Evolutionary conservation across 257 asterid genomes (phyloP), one percentile per base, ranked within the genome.

Genomic region (Anisodus tanguticus): DNA sequence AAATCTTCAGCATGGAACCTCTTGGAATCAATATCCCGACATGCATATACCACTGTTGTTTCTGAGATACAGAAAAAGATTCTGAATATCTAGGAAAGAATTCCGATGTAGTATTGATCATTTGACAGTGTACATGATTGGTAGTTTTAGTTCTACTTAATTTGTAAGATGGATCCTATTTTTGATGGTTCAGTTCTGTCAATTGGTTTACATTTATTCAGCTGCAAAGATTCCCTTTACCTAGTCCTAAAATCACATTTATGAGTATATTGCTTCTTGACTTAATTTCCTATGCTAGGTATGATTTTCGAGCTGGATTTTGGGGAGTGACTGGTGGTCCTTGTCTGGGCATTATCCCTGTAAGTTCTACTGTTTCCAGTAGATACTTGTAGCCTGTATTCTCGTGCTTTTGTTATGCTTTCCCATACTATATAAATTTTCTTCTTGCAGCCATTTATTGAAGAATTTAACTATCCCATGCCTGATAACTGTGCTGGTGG

Each of bases 311-410:
- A 82, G 99, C 97, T 82, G 99, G 99, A 86, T 96, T 96, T 87
- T 96, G 99, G 99, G 99, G 99, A 84, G 94, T 88, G 31, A 83
- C 91, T 5, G 98, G 98, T 82, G 95, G 97, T 82, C 97, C 98
- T 83, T 94, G 98, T 85, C 95, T 92, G 43, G 99, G 99, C 89
- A 91, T 96, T 80, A 78, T 96, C 83, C 98, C 99, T 16, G 99
- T 96, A 94, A 91, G 94, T 86, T 72, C 83, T 53, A 7, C 39
- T 74, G 55, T 45, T 70, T 70, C 79, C 6, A 55, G 0, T 55
- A 51, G 4, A n/a, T 13, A 82, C 41, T 59, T 39, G 31, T 17
- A 6, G 47, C 60, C 57, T n/a, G 17, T 26, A 47, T 53, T 35
- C 43, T n/a, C 22, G 58, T 39, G 4, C 19, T 41, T 57, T 2